phyloP scores from a whole-genome alignment of 305 asterid species.

The Nicotiana rustica region DNA sequence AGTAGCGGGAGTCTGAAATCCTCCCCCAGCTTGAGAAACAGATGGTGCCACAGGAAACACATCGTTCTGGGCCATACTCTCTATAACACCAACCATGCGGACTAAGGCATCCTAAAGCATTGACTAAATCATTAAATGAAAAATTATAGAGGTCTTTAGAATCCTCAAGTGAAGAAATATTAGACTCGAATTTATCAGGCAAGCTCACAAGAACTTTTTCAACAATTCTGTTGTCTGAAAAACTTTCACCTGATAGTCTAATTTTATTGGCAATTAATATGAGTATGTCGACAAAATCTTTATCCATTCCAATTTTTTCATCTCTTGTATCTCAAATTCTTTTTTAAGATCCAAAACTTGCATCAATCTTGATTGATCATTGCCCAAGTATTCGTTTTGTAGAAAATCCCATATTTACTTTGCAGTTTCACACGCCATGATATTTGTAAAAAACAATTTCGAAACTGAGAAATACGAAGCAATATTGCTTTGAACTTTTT shows the following conservation, averaged over 20 bases:
- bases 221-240: neutral
- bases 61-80: no score
- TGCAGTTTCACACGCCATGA: neutral
- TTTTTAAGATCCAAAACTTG: no score
- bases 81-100: no score
- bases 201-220: neutral
- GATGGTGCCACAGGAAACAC: no score
- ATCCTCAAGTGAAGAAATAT: neutral
- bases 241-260: neutral
- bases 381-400: neutral
- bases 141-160: neutral
- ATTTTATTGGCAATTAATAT: conserved; percentile 17
- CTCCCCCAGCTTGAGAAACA: no score
- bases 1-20: no score
- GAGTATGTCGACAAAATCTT: neutral
- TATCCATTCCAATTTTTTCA: no score
- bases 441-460: neutral
- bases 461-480: neutral
- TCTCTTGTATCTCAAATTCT: no score
- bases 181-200: neutral
- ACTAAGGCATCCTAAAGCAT: neutral
- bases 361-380: neutral
- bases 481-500: no score
- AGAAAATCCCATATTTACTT: neutral
- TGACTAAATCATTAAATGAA: neutral